Evolutionary conservation across 2,329 filamentous ascomycete species (phyloP).

Genomic region (Proliferodiscus dingleyae): DNA sequence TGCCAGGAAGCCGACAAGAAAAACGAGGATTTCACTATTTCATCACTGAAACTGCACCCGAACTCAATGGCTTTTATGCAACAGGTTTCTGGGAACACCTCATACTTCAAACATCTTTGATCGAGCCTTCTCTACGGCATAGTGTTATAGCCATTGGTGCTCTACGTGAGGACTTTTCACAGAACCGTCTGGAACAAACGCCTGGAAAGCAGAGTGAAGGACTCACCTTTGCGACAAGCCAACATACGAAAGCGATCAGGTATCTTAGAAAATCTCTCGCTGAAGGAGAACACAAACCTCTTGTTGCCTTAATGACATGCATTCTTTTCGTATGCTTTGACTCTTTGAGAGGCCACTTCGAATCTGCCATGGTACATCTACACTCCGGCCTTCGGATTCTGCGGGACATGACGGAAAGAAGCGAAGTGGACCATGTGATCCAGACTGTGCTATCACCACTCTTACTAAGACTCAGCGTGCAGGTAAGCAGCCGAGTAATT

Average conservation of each 20-base stretch:
- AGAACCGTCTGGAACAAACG: conserved; percentile 9
- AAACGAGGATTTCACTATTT: conserved; percentile 27
- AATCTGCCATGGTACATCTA: conserved; percentile 28
- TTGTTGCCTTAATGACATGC: conserved; percentile 28
- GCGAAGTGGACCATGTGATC: conserved; percentile 17
- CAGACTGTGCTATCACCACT: conserved; percentile 23
- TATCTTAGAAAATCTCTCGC: conserved; percentile 23
- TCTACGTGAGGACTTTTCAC: conserved; percentile 27
- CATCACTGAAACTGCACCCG: conserved; percentile 20
- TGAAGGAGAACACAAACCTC: conserved; percentile 18
- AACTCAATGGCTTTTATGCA: conserved; percentile 26
- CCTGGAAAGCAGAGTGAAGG: conserved; percentile 7
- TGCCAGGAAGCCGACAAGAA: conserved; percentile 23
- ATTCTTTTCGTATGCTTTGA: conserved; percentile 30
- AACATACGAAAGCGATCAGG: conserved; percentile 29
- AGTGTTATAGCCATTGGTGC: conserved; percentile 28
- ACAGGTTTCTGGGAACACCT: conserved; percentile 25
- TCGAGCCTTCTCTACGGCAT: conserved; percentile 26
- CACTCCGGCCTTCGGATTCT: conserved; percentile 28
- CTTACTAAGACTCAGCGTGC: conserved; percentile 24
- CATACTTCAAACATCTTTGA: conserved; percentile 24
- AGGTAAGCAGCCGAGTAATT: too few relatives aligned
- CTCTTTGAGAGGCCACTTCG: conserved; percentile 25
- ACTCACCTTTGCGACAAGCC: conserved; percentile 22
- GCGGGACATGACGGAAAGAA: conserved; percentile 10